phyloP scores from a whole-genome alignment of 495 filamentous ascomycete species.

The Parachaetomium inaequale region DNA sequence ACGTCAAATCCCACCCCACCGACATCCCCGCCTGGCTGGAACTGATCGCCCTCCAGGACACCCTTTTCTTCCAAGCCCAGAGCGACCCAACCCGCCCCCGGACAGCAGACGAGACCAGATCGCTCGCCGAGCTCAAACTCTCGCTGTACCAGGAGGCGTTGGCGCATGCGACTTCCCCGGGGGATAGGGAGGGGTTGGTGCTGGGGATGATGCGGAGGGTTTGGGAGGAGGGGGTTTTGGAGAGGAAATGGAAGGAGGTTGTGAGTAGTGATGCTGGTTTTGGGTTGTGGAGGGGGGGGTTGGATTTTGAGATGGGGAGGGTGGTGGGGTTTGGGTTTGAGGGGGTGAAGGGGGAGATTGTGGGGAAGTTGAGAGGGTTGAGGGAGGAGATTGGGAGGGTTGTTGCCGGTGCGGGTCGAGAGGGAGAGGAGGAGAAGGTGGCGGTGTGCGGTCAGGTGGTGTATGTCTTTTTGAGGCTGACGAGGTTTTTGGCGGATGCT shows the following conservation, averaged over 20 bases:
- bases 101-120: constrained; percentile 54
- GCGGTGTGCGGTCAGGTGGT: constrained; percentile 53
- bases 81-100: constrained; percentile 35
- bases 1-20: constrained; percentile 58
- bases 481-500: constrained; percentile 69
- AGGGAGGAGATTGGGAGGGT: constrained; percentile 30
- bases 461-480: constrained; percentile 71
- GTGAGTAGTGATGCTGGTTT: constrained; percentile 48
- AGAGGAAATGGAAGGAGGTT: constrained; percentile 60
- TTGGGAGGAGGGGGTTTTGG: constrained; percentile 65
- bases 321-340: constrained; percentile 68
- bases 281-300: constrained; percentile 66
- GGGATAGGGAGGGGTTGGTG: constrained; percentile 42
- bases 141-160: constrained; percentile 81
- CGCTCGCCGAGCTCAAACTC: constrained; percentile 72
- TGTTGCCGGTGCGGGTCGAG: constrained; percentile 16
- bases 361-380: constrained; percentile 53
- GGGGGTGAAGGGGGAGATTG: constrained; percentile 53
- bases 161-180: constrained; percentile 41
- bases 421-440: constrained; percentile 18
- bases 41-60: constrained; percentile 72
- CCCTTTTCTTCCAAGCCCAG: constrained; percentile 49
- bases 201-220: constrained; percentile 64
- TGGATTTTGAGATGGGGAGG: constrained; percentile 71
- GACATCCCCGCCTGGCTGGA: constrained; percentile 70